Percentiles rank a stretch among this genome's conserved stretches.
These are phyloP conservation scores for Tuber umbilicatum DNA, from an alignment of 495 filamentous ascomycete genomes.

Conservation along the genomic window DNA sequence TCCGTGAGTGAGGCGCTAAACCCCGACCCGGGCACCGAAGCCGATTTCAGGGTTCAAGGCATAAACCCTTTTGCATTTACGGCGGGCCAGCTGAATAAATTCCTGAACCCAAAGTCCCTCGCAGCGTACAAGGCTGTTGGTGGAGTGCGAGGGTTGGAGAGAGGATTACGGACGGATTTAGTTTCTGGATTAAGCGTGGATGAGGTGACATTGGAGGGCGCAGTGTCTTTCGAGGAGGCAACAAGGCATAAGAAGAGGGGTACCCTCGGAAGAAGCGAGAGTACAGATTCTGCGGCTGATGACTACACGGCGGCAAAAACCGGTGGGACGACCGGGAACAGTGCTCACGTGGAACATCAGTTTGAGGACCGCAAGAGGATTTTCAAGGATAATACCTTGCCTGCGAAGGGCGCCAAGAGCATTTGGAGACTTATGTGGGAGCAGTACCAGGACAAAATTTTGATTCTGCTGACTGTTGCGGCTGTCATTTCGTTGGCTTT, in stretches of 20 bases:
- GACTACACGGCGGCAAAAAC: constrained; percentile 9
- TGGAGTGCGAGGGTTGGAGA: constrained; percentile 60
- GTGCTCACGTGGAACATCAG: constrained; percentile 28
- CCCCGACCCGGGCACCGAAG: constrained; percentile 59
- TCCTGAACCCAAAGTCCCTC: constrained; percentile 68
- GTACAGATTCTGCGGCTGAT: constrained; percentile 8
- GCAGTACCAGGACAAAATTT: constrained; percentile 79
- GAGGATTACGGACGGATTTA: constrained; percentile 60
- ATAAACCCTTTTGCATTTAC: constrained; percentile 63
- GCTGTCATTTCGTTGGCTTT: constrained; percentile 65
- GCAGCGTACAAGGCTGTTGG: constrained; percentile 64
- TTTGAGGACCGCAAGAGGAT: constrained; percentile 65
- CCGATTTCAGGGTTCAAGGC: constrained; percentile 58
- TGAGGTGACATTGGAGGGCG: constrained; percentile 54
- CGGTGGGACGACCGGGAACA: neutral
- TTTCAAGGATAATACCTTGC: constrained; percentile 66
- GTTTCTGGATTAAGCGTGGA: constrained; percentile 60
- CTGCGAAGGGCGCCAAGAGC: constrained; percentile 64
- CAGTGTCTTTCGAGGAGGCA: constrained; percentile 57
- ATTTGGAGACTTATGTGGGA: constrained; percentile 73
- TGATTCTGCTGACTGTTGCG: constrained; percentile 68
- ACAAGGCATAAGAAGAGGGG: constrained; percentile 41
- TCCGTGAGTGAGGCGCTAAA: constrained; percentile 53
- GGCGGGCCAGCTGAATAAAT: constrained; percentile 64
- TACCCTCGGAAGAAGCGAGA: constrained; percentile 2